Conservation (phyloP, 176 grass and related monocot genomes). For the Phragmites australis region DNA sequence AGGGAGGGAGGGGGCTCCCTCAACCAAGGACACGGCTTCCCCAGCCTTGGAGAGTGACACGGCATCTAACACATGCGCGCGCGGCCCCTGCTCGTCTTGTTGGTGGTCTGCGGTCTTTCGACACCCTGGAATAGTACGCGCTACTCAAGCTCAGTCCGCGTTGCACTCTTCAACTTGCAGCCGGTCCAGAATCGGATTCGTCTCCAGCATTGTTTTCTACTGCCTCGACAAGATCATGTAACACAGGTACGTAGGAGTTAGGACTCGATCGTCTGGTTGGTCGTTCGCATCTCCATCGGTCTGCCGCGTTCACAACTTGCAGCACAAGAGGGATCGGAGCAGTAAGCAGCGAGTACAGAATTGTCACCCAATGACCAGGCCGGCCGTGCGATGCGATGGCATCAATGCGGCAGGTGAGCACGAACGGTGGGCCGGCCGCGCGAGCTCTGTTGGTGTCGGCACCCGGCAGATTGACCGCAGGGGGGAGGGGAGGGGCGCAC, state of each 20-base stretch:
- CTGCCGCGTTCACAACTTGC: too few relatives aligned
- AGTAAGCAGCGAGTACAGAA: too few relatives aligned
- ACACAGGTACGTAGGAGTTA: too few relatives aligned
- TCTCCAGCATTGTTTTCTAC: too few relatives aligned
- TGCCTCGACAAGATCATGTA: too few relatives aligned
- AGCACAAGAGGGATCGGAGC: too few relatives aligned
- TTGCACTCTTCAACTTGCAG: neutral
- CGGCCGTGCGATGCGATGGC: neutral
- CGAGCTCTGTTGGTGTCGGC: conserved; percentile 1
- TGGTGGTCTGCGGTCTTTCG: neutral
- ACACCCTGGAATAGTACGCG: neutral
- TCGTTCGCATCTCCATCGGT: too few relatives aligned
- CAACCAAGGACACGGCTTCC: neutral
- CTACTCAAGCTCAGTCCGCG: neutral
- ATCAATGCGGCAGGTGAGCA: conserved; percentile 17
- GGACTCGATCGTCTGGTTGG: too few relatives aligned
- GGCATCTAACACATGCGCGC: conserved; percentile 46
- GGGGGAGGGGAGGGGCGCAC: too few relatives aligned
- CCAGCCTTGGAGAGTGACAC: conserved; percentile 45
- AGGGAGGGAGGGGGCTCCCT: neutral
- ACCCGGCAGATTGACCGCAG: neutral
- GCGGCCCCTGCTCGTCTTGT: neutral
- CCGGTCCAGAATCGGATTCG: too few relatives aligned
- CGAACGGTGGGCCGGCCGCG: too few relatives aligned
- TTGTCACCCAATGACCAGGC: neutral